These are phyloP conservation scores for Oxytropis ochrocephala DNA, from an alignment of 306 rosid genomes.

Conservation along the genomic window DNA sequence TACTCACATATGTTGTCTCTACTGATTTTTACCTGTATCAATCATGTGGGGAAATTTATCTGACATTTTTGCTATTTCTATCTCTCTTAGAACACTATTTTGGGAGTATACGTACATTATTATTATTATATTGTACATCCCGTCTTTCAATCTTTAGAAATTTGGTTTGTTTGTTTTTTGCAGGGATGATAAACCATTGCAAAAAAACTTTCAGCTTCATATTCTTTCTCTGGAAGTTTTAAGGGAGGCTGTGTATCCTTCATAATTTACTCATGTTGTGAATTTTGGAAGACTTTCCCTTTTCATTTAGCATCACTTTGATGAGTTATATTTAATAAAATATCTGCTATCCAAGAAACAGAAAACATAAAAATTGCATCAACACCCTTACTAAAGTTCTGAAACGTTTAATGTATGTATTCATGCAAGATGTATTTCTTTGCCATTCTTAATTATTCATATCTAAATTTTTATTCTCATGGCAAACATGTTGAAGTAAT, in stretches of 20 bases:
- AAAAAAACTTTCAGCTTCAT: constrained; percentile 64
- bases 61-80: neutral
- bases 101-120: constrained; percentile 1
- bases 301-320: constrained; percentile 5
- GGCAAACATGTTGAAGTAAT: neutral
- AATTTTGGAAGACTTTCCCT: constrained; percentile 15
- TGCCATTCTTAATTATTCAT: neutral
- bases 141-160: constrained; percentile 21
- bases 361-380: neutral
- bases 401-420: constrained; percentile 16
- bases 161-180: constrained; percentile 23
- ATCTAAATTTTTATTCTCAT: constrained; percentile 1
- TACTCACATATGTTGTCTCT: neutral
- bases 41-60: neutral
- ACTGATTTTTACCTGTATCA: constrained; percentile 4
- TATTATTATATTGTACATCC: neutral
- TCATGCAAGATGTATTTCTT: neutral
- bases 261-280: constrained; percentile 17
- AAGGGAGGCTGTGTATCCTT: constrained; percentile 99
- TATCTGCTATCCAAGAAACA: neutral
- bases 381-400: neutral
- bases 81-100: neutral
- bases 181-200: constrained; percentile 65
- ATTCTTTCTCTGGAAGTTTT: constrained; percentile 81
- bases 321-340: neutral